These are phyloP conservation scores for Vigna angularis DNA, from an alignment of 306 rosid genomes.

Conservation along the genomic window DNA sequence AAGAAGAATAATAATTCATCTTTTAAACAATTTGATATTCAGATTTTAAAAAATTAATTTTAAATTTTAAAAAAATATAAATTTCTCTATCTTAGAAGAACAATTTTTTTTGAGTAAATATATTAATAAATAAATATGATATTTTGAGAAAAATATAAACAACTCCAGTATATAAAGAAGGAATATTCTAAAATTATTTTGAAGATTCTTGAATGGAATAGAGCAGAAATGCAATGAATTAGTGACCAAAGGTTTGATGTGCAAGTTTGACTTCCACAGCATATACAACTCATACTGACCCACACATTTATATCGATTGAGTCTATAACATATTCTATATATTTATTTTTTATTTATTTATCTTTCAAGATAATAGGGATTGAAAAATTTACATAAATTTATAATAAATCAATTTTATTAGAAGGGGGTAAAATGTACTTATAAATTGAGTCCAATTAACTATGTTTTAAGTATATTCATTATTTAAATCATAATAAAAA, in stretches of 20 bases:
- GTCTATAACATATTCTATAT: background rate
- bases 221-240: background rate
- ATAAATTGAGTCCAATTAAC: too few species aligned
- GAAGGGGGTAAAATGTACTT: background rate
- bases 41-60: too few species aligned
- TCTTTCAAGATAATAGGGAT: background rate
- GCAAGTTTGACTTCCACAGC: background rate
- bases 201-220: background rate
- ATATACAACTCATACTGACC: background rate
- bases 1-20: too few species aligned
- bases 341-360: background rate
- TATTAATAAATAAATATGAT: too few species aligned
- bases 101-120: too few species aligned
- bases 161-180: background rate
- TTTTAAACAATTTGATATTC: too few species aligned
- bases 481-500: too few species aligned
- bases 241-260: background rate
- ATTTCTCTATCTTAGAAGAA: too few species aligned
- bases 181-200: background rate
- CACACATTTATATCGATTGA: background rate
- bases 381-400: background rate
- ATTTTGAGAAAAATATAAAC: background rate
- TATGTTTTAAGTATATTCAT: too few species aligned
- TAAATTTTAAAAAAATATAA: too few species aligned
- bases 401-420: too few species aligned